Percentiles rank a stretch among this genome's conserved stretches.
phyloP scores from a whole-genome alignment of 129 eudicot genomes.

The Artemisia argyi region DNA sequence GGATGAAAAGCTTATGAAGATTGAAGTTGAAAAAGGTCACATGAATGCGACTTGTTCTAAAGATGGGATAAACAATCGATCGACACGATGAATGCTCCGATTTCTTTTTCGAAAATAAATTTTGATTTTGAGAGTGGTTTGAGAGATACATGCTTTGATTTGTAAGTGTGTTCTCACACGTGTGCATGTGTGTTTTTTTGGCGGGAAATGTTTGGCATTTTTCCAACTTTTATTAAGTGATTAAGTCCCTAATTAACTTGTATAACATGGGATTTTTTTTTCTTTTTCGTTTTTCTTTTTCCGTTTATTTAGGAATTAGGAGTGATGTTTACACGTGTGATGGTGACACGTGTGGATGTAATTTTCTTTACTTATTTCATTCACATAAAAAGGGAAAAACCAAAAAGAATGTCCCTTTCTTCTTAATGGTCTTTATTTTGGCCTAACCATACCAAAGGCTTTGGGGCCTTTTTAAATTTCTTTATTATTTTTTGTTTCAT shows the following conservation, averaged over 20 bases:
- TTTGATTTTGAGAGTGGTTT: conserved; percentile 45
- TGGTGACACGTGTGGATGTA: conserved; percentile 37
- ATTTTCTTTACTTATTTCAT: background rate
- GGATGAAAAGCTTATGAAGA: conserved; percentile 14
- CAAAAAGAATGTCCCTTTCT: conserved; percentile 28
- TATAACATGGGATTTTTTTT: conserved; percentile 38
- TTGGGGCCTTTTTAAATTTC: conserved; percentile 57
- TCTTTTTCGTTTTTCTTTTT: background rate
- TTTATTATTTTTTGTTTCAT: conserved; percentile 21
- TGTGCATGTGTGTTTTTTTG: conserved; percentile 63
- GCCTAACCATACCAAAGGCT: conserved; percentile 58
- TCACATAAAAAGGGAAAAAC: background rate
- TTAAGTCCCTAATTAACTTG: conserved; percentile 29
- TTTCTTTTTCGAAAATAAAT: conserved; percentile 5
- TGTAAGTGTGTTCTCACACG: conserved; percentile 39
- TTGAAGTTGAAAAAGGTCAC: conserved; percentile 1
- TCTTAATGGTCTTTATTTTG: conserved; percentile 46
- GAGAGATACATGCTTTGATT: conserved; percentile 48
- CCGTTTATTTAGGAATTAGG: conserved; percentile 30
- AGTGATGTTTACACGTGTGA: conserved; percentile 42
- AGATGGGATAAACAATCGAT: conserved; percentile 8
- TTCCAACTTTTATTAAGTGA: conserved; percentile 17
- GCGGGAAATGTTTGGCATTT: conserved; percentile 63
- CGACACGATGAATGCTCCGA: conserved; percentile 24
- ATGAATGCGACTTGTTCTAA: too few relatives aligned